Base-by-base conservation (phyloP, 169 alveolate species). In the Eimeria acervulina region DNA sequence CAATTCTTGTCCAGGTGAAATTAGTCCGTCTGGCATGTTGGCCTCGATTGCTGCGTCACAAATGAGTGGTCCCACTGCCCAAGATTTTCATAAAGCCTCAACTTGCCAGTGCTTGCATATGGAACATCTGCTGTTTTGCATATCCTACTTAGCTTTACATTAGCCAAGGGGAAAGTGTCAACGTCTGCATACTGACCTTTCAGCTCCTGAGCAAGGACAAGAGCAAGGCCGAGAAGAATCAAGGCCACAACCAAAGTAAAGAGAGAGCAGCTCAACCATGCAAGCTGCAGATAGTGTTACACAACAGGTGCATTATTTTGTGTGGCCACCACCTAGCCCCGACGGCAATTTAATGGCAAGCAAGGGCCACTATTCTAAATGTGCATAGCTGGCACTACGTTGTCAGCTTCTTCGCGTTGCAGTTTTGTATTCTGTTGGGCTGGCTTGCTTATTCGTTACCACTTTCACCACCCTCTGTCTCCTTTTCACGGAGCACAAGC, bases 381-480 rank as follows among this genome's bases (percentile, higher is more conserved):
- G 28, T 72, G 47, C 28, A 17, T 21, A 19, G 51, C 17, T 72
- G 31, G 28, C 2, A 31, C 78, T 28, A 1, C 51, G 7, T 17
- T 72, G 6, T 3, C 3, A 36, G 51, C 83, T 36, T 72, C 83
- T n/a, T 36, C 51, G 0, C 33, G 31, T 36, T 68, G 31, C 83
- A 72, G 36, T 36, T 33, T 33, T 33, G 52, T 36, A 36, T 17
- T 72, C 33, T 72, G 21, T 12, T 36, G 51, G n/a, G 51, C 51
- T 38, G 52, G 3, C 1, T 72, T 72, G n/a, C 59, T 28, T 42
- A 17, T 38, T 36, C 15, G 47, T 38, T 61, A 87, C 94, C 94
- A 76, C 84, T 59, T 87, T 87, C 47, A 87, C 83, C 66, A 87
- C 94, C 51, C 83, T 59, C n/a, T 87, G 94, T 55, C 94, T 87